Conservation (phyloP, 768 basidiomycete species). For the Boletus bicolor region DNA sequence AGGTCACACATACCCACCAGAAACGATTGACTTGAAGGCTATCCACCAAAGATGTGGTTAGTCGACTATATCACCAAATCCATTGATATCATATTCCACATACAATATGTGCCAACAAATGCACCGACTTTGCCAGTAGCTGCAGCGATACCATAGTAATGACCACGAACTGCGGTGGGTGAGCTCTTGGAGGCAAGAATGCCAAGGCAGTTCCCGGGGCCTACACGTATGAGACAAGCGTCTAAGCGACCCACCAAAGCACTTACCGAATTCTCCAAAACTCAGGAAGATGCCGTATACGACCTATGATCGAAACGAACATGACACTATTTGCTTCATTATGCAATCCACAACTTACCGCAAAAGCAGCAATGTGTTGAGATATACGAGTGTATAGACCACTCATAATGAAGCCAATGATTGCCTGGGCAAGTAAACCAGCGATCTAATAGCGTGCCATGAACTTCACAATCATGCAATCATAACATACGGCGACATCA, state of each 20-base stretch:
- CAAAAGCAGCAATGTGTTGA: conserved; percentile 68
- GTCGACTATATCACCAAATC: background rate
- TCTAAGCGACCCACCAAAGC: background rate
- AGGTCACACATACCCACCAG: conserved; percentile 37
- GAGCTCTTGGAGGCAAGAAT: conserved; percentile 82
- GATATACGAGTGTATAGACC: conserved; percentile 68
- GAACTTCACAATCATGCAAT: background rate
- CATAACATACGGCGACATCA: conserved; percentile 21
- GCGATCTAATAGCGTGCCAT: conserved; percentile 43
- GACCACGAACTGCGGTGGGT: conserved; percentile 83
- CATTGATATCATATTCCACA: conserved; percentile 21
- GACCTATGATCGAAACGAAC: conserved; percentile 40
- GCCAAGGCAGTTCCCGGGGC: conserved; percentile 84
- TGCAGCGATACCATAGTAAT: conserved; percentile 83
- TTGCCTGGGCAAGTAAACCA: conserved; percentile 63
- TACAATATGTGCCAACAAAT: conserved; percentile 79
- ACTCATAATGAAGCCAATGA: conserved; percentile 88
- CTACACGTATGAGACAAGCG: conserved; percentile 27
- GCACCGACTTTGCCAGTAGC: conserved; percentile 85
- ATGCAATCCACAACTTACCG: conserved; percentile 40
- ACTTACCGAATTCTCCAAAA: conserved; percentile 78
- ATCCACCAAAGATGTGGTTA: conserved; percentile 1
- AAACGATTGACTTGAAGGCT: conserved; percentile 69
- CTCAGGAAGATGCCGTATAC: conserved; percentile 89
- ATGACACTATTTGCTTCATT: background rate